Base-by-base conservation (phyloP, 163 green algal genomes). In the Chlamydomonas reinhardtii region DNA sequence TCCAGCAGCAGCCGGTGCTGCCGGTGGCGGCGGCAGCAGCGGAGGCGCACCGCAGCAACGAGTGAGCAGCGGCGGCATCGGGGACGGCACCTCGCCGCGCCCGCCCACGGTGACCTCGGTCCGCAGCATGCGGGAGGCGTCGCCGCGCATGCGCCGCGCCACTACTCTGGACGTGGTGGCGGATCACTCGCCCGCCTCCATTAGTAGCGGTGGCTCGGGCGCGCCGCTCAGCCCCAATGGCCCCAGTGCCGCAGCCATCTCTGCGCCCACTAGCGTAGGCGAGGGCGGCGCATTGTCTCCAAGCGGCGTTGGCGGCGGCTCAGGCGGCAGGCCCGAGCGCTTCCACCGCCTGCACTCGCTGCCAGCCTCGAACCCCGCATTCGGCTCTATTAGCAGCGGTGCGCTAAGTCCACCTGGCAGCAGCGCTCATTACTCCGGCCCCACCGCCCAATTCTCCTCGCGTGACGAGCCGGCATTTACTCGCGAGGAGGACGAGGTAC, bases 81-180 rank as follows among this genome's bases (percentile, higher is more conserved):
- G 48, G 1, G 48, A 56, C 48, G 9, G 48, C 48, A 22, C 48
- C 6, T 56, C 48, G 32, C 54, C 74, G 19, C 62, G 39, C 11
- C 54, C 74, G 74, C 32, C 74, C 11, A 19, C 31, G 20, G 34
- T 24, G 24, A 32, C 32, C n/a, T 29, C 32, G 35, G 59, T 35
- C 61, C 24, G 19, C 59, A 73, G 34, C 59, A 64, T 59, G 5
- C 74, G 74, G 0, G 48, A 39, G 27, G 27, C 32, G 25, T 77
- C 79, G 3, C 79, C 79, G 2, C 79, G 68, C 29, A 43, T 72
- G 32, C 79, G 79, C 34, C 66, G 68, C 19, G 61, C 79, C 52
- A 78, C 48, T 11, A 85, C 79, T 14, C 27, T 85, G 14, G 69
- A 85, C 69, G 29, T 34, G 19, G 59, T 19, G 20, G 2, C 24